A percentile compares a stretch with the other conserved stretches of the same genome.
These are phyloP conservation scores for Fusarium decemcellulare DNA, from an alignment of 2,329 filamentous ascomycete genomes.

Conservation along the genomic window DNA sequence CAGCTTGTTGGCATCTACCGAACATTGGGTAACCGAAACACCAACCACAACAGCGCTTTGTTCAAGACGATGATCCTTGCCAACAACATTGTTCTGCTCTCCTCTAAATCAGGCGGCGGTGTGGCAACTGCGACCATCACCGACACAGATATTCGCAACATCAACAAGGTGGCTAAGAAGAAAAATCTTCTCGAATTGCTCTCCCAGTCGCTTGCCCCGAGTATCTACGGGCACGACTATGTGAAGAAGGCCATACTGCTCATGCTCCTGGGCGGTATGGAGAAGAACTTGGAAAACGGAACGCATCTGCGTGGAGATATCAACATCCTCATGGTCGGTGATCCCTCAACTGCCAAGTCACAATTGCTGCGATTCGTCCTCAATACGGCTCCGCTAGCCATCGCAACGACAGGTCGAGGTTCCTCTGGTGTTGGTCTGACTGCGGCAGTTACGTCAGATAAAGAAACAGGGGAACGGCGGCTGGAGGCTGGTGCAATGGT, in stretches of 20 bases:
- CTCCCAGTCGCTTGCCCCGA: conserved; percentile 94
- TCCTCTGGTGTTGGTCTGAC: conserved; percentile 98
- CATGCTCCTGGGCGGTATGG: conserved; percentile 95
- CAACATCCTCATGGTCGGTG: conserved; percentile 99
- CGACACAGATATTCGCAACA: conserved; percentile 97
- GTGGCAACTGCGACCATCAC: conserved; percentile 94
- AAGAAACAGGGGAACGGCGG: conserved; percentile 95
- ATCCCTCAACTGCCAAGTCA: conserved; percentile 99
- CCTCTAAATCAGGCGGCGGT: conserved; percentile 95
- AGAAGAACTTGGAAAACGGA: conserved; percentile 98
- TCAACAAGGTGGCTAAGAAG: conserved; percentile 97
- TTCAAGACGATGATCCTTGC: conserved; percentile 96
- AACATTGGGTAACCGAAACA: conserved; percentile 94
- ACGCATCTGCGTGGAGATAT: conserved; percentile 98
- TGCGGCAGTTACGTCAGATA: conserved; percentile 95
- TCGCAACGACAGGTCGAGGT: conserved; percentile 95
- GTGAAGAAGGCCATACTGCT: conserved; percentile 98
- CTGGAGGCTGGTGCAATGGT: conserved; percentile 99
- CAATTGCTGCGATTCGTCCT: conserved; percentile 96
- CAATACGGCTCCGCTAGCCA: conserved; percentile 95
- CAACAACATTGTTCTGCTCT: conserved; percentile 94
- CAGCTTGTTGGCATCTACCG: conserved; percentile 97
- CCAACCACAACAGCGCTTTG: conserved; percentile 88
- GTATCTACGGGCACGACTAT: conserved; percentile 96
- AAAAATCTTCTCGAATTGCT: conserved; percentile 93